Base-by-base conservation (phyloP, 1,284 basidiomycete species). In the Phaffia rhodozyma region DNA sequence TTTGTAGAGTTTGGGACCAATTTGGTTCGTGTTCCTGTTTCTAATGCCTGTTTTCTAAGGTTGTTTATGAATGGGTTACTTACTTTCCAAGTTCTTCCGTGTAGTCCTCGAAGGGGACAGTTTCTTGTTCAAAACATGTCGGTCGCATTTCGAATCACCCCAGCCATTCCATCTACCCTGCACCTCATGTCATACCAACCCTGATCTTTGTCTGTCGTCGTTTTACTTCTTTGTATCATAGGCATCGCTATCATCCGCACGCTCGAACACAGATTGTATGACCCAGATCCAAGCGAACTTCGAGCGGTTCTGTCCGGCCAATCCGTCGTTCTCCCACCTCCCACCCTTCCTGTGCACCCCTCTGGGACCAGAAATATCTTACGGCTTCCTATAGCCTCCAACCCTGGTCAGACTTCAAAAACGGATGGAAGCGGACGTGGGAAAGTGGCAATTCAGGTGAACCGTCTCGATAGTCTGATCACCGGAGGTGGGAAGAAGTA, bases 1-100 rank as follows among this genome's bases (percentile, higher is more conserved):
- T 86, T 66, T 87, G 88, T 48, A 81, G 90, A 57, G 76, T 93
- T 68, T 94, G 91, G 91, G 91, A 94, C 66, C 75, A 77, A 68
- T 68, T 72, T 62, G 55, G 70, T 67, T 5, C 2, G 38, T 43
- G 16, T 43, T 43, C 13, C 32, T 34, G 4, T 34, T 34, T 34
- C 32, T 34, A 34, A 11, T 11, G 38, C 13, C 38, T 11, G 13
- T 43, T 16, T 11, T 43, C 13, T 43, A 2, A 43, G 2, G 5
- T 16, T 16, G 13, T 43, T 43, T 16, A 43, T 43, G 38, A 7
- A 7, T 43, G 38, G 16, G 38, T 43, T 16, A 16, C 38, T 43
- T 11, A 43, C 13, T 7, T 11, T n/a, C 2, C 6, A 43, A 16
- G 13, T 2, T 43, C 13, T 43, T 43, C 2, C 2, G 38, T 43